phyloP scores from a whole-genome alignment of 2,329 filamentous ascomycete genomes.

The Curvularia eragrostidis region DNA sequence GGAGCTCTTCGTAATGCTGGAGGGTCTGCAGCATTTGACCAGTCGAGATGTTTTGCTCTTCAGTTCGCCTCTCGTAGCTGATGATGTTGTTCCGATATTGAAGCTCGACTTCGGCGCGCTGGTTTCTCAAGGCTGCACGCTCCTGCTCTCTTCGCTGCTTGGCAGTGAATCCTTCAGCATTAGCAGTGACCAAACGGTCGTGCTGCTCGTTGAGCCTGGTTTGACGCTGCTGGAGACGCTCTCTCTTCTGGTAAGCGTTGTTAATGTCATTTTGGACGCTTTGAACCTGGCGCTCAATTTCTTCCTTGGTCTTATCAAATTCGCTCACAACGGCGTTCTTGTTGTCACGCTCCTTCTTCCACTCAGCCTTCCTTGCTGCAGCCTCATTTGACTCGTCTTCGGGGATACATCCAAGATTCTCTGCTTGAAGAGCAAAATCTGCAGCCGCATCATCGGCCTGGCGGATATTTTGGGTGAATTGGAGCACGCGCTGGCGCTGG shows the following conservation, averaged over 20 bases:
- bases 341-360: constrained; percentile 61
- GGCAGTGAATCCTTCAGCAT: constrained; percentile 68
- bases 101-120: constrained; percentile 45
- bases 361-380: constrained; percentile 63
- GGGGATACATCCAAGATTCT: constrained; percentile 68
- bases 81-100: constrained; percentile 51
- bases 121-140: constrained; percentile 46
- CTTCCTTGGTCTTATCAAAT: constrained; percentile 67
- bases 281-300: constrained; percentile 68
- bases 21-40: constrained; percentile 46
- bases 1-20: constrained; percentile 50
- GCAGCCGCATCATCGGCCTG: constrained; percentile 70
- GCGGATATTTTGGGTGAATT: constrained; percentile 76
- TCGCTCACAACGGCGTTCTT: constrained; percentile 60
- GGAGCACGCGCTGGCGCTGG: constrained; percentile 74
- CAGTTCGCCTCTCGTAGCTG: constrained; percentile 48
- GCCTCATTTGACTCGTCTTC: constrained; percentile 66
- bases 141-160: constrained; percentile 58
- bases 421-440: constrained; percentile 66
- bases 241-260: constrained; percentile 70
- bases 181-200: constrained; percentile 72
- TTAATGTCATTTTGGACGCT: constrained; percentile 69
- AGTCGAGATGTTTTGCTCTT: constrained; percentile 47
- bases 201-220: constrained; percentile 76
- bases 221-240: constrained; percentile 74